Evolutionary conservation across 2,329 filamentous ascomycete genomes (phyloP).

Genomic region (Claviceps humidiphila): DNA sequence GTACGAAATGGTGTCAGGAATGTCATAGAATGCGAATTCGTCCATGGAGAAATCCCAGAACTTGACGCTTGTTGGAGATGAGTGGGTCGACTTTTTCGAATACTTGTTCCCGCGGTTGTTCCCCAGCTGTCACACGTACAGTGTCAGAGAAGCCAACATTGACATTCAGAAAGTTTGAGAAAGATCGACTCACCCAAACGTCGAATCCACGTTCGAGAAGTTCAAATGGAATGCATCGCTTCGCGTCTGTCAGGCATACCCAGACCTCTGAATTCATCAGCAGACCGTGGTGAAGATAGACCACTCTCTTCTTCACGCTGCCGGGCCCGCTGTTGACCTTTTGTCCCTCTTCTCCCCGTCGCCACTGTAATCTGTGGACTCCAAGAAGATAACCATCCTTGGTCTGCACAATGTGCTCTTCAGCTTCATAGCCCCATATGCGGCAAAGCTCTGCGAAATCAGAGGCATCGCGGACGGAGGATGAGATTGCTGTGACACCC

Average conservation of each 20-base stretch:
- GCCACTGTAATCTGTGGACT: slow-evolving; percentile 74
- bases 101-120: slow-evolving; percentile 99
- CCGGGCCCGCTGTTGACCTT: slow-evolving; percentile 61
- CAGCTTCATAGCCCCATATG: slow-evolving; percentile 80
- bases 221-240: slow-evolving; percentile 77
- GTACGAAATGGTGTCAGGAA: slow-evolving; percentile 87
- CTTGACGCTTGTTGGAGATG: slow-evolving; percentile 56
- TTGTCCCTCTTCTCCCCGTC: slow-evolving; percentile 64
- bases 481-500: slow-evolving; percentile 43
- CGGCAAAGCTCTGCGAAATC: slow-evolving; percentile 94
- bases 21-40: slow-evolving; percentile 95
- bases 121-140: slow-evolving; percentile 47
- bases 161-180: not conserved
- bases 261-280: slow-evolving; percentile 99
- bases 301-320: slow-evolving; percentile 66
- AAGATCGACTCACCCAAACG: slow-evolving; percentile 58
- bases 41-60: slow-evolving; percentile 99
- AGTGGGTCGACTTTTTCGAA: slow-evolving; percentile 79
- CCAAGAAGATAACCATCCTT: slow-evolving; percentile 87
- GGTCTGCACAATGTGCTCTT: slow-evolving; percentile 93
- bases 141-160: not conserved
- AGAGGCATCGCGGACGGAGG: slow-evolving; percentile 68
- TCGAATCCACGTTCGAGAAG: slow-evolving; percentile 87
- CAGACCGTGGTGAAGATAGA: slow-evolving; percentile 89
- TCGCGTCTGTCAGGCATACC: slow-evolving; percentile 80